Evolutionary conservation across 305 asterid species (phyloP).

Genomic region (Vinca major): DNA sequence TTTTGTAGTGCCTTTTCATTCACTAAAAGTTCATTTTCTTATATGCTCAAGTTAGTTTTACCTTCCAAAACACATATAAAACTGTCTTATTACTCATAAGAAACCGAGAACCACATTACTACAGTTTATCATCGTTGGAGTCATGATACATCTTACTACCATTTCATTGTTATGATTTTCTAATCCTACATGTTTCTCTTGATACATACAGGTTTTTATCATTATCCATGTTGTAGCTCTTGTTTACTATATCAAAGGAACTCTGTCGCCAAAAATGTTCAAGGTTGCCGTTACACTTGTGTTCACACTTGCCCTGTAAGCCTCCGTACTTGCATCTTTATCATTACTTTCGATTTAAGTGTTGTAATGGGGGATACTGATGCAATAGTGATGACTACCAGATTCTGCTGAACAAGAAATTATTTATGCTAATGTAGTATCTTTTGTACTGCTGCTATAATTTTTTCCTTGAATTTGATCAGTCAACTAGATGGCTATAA

Average conservation of each 20-base stretch:
- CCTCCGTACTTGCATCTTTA: conserved; percentile 8
- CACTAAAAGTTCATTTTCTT: neutral
- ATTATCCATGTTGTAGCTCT: conserved; percentile 81
- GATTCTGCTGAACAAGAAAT: neutral
- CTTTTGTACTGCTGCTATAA: neutral
- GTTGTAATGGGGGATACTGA: neutral
- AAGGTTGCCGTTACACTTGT: conserved; percentile 87
- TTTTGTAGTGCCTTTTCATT: neutral
- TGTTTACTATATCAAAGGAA: conserved; percentile 75
- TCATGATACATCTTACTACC: neutral
- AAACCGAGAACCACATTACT: neutral
- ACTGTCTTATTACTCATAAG: neutral
- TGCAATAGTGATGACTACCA: neutral
- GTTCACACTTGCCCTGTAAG: conserved; percentile 75
- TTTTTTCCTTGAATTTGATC: neutral
- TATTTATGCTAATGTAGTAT: neutral
- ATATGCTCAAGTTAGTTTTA: neutral
- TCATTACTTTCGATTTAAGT: neutral
- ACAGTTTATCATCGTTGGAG: neutral
- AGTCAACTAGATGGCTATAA: neutral
- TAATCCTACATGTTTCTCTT: neutral
- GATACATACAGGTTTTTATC: conserved; percentile 59
- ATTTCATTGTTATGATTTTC: neutral
- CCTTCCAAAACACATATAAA: neutral
- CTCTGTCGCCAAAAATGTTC: conserved; percentile 81